These are phyloP conservation scores for Botryotinia calthae DNA, from an alignment of 2,329 filamentous ascomycete genomes.

Conservation along the genomic window DNA sequence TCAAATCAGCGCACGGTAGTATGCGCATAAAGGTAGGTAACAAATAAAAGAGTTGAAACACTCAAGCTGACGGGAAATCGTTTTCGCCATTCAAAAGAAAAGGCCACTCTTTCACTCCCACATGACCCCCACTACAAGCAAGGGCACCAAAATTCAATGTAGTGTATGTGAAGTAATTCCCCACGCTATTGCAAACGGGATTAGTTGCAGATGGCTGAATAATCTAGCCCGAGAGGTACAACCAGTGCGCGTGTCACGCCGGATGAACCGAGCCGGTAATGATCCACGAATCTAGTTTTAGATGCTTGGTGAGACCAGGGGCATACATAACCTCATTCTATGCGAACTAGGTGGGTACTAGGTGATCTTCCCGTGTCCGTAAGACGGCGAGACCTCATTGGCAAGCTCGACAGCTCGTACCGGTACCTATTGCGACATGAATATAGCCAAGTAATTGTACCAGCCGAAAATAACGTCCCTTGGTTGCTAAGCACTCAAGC, in stretches of 20 bases:
- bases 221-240: background rate
- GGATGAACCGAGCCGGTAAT: background rate
- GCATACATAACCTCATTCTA: background rate
- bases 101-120: background rate
- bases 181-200: constrained; percentile 3
- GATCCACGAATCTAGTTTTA: constrained; percentile 5
- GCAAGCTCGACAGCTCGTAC: background rate
- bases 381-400: background rate
- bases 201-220: constrained; percentile 8
- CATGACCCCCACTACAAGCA: background rate
- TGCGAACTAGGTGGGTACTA: background rate
- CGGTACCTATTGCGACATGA: background rate
- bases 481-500: background rate
- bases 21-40: background rate
- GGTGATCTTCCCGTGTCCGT: background rate
- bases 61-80: background rate
- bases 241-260: background rate
- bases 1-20: background rate
- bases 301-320: background rate
- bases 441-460: background rate
- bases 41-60: background rate
- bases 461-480: background rate
- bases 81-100: background rate
- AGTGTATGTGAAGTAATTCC: constrained; percentile 4
- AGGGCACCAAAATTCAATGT: background rate